A percentile compares a stretch with the other conserved stretches of the same genome.
Conservation (phyloP, 2,329 filamentous ascomycete genomes). For the Alternaria panax region DNA sequence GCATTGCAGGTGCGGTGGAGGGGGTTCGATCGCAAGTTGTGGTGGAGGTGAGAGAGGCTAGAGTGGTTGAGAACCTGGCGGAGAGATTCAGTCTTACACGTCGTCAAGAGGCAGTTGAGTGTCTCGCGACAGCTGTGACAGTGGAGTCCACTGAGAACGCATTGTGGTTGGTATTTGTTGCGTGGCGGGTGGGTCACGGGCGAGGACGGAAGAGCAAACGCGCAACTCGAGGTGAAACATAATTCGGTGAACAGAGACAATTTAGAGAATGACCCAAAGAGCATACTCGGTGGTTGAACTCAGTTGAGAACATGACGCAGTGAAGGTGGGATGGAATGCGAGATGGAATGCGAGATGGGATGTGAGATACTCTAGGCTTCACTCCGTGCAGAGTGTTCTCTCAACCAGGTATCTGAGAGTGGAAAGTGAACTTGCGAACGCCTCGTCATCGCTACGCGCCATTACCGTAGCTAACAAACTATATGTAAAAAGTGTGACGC, state of each 20-base stretch:
- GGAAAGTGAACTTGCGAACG: background rate
- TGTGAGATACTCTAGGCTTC: background rate
- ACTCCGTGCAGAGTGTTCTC: background rate
- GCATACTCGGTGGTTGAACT: fast-evolving
- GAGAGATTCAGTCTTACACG: background rate
- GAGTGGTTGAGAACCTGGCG: background rate
- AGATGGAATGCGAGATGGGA: background rate
- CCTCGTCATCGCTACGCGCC: background rate
- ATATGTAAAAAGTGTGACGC: too few relatives aligned
- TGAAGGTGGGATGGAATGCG: background rate
- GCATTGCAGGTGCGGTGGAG: too few relatives aligned
- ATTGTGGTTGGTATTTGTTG: background rate
- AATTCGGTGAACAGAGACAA: background rate
- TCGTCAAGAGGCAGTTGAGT: background rate
- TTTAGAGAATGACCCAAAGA: background rate
- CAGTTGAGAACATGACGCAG: background rate
- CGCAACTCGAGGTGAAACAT: slow-evolving; percentile 8
- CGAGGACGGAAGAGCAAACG: slow-evolving; percentile 10
- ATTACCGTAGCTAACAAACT: background rate
- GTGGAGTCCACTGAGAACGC: background rate
- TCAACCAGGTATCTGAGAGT: background rate
- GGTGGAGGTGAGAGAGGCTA: background rate
- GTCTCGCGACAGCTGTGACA: background rate
- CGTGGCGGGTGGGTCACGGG: background rate
- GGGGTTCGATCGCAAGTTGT: background rate